These are phyloP conservation scores for Podaxis sp. DNA, from an alignment of 768 basidiomycete species.

Conservation along the genomic window DNA sequence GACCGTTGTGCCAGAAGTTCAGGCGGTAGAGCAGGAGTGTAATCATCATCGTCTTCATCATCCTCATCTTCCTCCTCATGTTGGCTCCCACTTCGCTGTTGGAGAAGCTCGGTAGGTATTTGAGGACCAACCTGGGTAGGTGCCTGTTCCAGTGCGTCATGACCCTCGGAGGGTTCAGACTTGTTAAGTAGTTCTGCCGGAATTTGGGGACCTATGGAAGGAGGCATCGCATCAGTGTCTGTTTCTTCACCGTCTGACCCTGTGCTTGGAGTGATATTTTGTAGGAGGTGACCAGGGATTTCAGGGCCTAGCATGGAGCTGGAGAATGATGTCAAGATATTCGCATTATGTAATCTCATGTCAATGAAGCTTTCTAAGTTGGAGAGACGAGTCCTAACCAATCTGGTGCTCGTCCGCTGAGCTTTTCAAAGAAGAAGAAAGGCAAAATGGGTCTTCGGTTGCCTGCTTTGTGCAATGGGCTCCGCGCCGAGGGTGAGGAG, in stretches of 20 bases:
- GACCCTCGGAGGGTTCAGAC: neutral
- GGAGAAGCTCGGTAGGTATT: neutral
- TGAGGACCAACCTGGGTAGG: neutral
- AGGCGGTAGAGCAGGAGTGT: slow-evolving; percentile 1
- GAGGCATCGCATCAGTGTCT: neutral
- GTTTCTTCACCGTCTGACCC: neutral
- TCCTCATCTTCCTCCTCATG: neutral
- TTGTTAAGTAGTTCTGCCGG: neutral
- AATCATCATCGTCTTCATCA: slow-evolving; percentile 9
- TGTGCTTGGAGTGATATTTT: neutral
- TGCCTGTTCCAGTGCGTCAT: neutral
- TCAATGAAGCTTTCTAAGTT: neutral
- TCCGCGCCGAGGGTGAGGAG: too few species aligned
- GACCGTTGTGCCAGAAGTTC: slow-evolving; percentile 4
- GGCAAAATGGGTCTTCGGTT: too few species aligned
- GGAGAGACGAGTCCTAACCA: neutral
- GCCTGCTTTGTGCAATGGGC: too few species aligned
- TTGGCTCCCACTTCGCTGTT: neutral
- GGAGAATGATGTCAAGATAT: neutral
- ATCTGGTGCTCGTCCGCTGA: neutral
- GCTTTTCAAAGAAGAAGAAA: neutral
- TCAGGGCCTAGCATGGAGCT: slow-evolving; percentile 13
- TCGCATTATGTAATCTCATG: neutral
- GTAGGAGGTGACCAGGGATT: slow-evolving; percentile 14
- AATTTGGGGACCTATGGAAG: slow-evolving; percentile 11